Base-by-base conservation (phyloP, 2,329 filamentous ascomycete species). In the Pestalotiopsis sp. region DNA sequence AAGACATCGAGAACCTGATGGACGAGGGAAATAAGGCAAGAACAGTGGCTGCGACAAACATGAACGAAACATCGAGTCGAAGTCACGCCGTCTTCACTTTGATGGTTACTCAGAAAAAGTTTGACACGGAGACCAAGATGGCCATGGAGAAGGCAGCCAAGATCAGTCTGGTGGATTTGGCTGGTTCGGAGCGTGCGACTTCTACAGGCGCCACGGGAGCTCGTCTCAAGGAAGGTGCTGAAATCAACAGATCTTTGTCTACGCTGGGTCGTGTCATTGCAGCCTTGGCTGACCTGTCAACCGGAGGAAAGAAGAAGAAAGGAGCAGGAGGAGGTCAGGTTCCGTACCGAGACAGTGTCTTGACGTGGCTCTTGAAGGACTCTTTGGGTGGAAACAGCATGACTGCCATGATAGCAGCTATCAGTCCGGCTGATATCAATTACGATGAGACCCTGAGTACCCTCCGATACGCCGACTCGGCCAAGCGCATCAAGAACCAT, bases 401-500 rank as follows among this genome's bases (percentile, higher is more conserved):
- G 93, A 99, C 96, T 27, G 96, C 96, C 69, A 99, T 99, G 97
- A 99, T 99, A 85, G 97, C 96, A 64, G 95, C 95, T 65, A 98
- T 99, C 78, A 98, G 95, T 76, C 96, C 96, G 3, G 96, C 96
- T 67, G 96, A 99, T 81, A 98, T 98, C 84, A 99, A 99, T 81
- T 98, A 97, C 78, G 96, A 99, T 73, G 96, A 99, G 81, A 99
- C 97, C 0, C 86, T 99, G 20, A 96, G 95, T 78, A 99, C 96
- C 0, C 86, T 99, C 36, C 90, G 97, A 76, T 99, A 99, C 80
- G 96, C 97, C 67, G 95, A 99, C 78, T 98, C 94, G 7, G 96
- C 96, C 31, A 99, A 99, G 84, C 91, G 96, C 75, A 99, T 99
- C 87, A 98, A 98, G 93, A 99, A 99, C 83, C 96, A 99, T 80